phyloP scores from a whole-genome alignment of 257 asterid species.

The Rehmannia glutinosa region DNA sequence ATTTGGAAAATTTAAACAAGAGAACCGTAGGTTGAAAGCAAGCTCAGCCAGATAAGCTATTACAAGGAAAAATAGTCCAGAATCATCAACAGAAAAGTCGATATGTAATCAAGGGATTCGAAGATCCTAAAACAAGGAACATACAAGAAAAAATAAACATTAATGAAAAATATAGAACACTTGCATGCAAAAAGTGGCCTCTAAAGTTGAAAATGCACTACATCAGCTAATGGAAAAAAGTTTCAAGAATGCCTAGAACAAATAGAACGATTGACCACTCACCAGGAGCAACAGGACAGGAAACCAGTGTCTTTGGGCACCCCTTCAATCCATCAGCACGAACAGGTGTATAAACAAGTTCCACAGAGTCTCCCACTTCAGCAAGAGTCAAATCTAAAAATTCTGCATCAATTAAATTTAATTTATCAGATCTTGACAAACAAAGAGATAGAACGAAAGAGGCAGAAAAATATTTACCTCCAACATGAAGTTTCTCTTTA shows the following conservation, averaged over 20 bases:
- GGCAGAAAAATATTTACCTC: conserved; percentile 40
- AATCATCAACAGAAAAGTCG: neutral
- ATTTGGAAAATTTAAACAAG: neutral
- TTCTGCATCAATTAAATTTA: conserved; percentile 42
- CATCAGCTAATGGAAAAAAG: neutral
- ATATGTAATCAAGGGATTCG: neutral
- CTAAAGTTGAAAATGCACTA: neutral
- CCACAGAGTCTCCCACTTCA: conserved; percentile 69
- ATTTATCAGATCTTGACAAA: conserved; percentile 9
- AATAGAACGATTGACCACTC: neutral
- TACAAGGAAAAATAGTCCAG: neutral
- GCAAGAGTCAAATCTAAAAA: conserved; percentile 63
- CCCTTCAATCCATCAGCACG: conserved; percentile 87
- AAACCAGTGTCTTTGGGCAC: conserved; percentile 41
- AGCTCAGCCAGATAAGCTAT: neutral
- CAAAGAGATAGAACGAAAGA: neutral
- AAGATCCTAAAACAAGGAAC: neutral
- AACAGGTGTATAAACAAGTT: conserved; percentile 77
- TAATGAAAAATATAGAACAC: neutral
- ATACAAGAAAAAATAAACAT: neutral
- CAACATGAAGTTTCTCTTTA: conserved; percentile 54
- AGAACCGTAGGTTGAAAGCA: neutral
- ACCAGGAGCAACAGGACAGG: conserved; percentile 82
- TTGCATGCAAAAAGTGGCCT: too few species aligned
- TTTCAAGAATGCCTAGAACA: neutral